Conservation (phyloP, 768 basidiomycete species). For the Clitopilus hobsonii region DNA sequence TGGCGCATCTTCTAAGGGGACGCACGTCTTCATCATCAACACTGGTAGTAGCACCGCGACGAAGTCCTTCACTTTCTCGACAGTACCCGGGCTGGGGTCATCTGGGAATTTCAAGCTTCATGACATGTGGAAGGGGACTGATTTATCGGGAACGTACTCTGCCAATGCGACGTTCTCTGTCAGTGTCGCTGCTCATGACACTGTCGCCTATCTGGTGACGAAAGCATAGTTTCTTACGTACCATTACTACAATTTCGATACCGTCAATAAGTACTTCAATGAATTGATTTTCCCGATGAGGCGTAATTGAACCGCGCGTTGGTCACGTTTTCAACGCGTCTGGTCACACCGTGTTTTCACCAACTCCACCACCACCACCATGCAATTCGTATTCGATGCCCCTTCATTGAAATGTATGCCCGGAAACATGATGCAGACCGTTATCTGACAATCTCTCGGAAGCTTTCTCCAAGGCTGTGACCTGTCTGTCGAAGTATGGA, state of each 20-base stretch:
- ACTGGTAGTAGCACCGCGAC: slow-evolving; percentile 32
- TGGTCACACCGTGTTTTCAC: background rate
- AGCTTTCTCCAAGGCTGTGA: slow-evolving; percentile 74
- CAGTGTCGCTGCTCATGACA: slow-evolving; percentile 45
- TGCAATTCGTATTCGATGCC: slow-evolving; percentile 69
- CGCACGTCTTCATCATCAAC: slow-evolving; percentile 53
- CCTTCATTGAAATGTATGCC: slow-evolving; percentile 46
- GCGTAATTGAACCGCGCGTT: too few species aligned
- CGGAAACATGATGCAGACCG: slow-evolving; percentile 3
- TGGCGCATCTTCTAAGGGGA: slow-evolving; percentile 43
- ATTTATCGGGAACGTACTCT: slow-evolving; percentile 36
- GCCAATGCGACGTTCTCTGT: slow-evolving; percentile 30
- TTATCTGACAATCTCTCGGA: slow-evolving; percentile 13
- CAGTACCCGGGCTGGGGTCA: slow-evolving; percentile 38
- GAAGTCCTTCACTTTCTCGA: slow-evolving; percentile 41
- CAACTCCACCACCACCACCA: slow-evolving; percentile 17
- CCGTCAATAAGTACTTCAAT: too few species aligned
- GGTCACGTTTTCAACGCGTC: background rate
- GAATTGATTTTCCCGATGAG: too few species aligned
- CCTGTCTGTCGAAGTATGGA: slow-evolving; percentile 77
- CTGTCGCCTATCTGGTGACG: slow-evolving; percentile 43
- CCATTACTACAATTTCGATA: slow-evolving; percentile 6
- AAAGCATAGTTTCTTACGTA: slow-evolving; percentile 2
- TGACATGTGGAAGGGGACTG: slow-evolving; percentile 50
- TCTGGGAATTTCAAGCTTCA: slow-evolving; percentile 36